phyloP scores from a whole-genome alignment of 108 stramenopile species.

The Stephanodiscus minutulus region DNA sequence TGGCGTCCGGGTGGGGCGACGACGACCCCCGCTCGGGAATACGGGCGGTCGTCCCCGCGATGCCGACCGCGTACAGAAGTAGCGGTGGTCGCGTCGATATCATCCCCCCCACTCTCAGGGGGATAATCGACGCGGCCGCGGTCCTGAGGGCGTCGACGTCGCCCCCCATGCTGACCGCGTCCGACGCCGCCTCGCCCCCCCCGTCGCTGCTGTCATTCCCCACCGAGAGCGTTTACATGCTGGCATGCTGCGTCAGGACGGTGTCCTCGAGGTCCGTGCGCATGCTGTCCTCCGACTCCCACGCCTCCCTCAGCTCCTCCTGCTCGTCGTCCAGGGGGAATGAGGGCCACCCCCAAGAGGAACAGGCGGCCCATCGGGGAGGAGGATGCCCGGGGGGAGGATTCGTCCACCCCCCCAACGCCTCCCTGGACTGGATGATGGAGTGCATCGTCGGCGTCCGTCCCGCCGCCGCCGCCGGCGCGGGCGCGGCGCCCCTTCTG shows the following conservation, averaged over 20 bases:
- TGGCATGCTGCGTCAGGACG: conserved; percentile 26
- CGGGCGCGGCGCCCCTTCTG: conserved; percentile 4
- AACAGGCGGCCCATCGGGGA: background rate
- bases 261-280: conserved; percentile 7
- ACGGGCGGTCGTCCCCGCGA: background rate
- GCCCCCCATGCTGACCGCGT: background rate
- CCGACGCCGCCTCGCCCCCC: background rate
- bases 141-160: background rate
- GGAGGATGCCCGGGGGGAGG: background rate
- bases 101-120: background rate
- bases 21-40: background rate
- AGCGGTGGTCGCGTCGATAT: background rate
- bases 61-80: background rate
- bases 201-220: conserved; percentile 14
- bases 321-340: background rate
- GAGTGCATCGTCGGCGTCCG: background rate
- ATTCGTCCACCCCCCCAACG: background rate
- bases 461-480: background rate
- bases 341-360: background rate
- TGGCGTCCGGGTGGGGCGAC: background rate
- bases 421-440: conserved; percentile 4
- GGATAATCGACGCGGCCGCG: background rate
- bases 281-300: background rate
- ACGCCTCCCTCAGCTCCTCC: conserved; percentile 1
- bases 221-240: conserved; percentile 20